Base-by-base conservation (phyloP, 176 grass and related monocot genomes). In the Paspalum notatum region DNA sequence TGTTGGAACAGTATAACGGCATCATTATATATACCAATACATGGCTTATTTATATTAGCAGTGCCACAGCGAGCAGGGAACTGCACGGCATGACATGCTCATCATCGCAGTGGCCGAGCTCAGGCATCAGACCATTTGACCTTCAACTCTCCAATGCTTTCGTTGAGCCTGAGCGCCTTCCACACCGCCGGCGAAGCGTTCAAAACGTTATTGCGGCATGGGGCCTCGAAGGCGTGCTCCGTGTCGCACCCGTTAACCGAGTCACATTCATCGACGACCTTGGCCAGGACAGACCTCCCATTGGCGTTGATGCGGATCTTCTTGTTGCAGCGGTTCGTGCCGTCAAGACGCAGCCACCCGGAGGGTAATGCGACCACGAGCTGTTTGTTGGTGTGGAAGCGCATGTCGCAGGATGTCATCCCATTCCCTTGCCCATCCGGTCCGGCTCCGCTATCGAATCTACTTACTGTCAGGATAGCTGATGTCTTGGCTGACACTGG, bases 261-360 rank as follows among this genome's bases (percentile, higher is more conserved):
- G 77, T 93, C 85, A 1, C 91, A 90, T 62, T 90, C 78, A n/a
- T 90, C 85, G 22, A 93, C 84, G 7, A 90, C 88, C 83, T 79
- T 90, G 68, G 85, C 88, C 15, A 82, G 10, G 37, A 87, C 82
- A 4, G 91, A 87, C 17, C 79, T 80, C 27, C 82, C 68, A 9
- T 79, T 75, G 7, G 71, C 81, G 6, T 2, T 64, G 73, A 93
- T 55, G 26, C 84, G 81, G 72, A 90, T 85, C 80, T 46, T 90
- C 81, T 65, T 74, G 48, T 82, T 56, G 79, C 91, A 93, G 12
- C 87, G 75, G 27, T 20, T 63, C 6, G 26, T 42, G 75, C 68
- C 64, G 21, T 81, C 27, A 62, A 65, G 59, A 6, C 40, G 69
- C 39, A 77, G 57, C 90, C 87, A 92, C 37, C 90, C 86, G 22